Evolutionary conservation across 108 stramenopile genomes (phyloP), one percentile per base, ranked within the genome.

Genomic region (Discostella stelligeroides): DNA sequence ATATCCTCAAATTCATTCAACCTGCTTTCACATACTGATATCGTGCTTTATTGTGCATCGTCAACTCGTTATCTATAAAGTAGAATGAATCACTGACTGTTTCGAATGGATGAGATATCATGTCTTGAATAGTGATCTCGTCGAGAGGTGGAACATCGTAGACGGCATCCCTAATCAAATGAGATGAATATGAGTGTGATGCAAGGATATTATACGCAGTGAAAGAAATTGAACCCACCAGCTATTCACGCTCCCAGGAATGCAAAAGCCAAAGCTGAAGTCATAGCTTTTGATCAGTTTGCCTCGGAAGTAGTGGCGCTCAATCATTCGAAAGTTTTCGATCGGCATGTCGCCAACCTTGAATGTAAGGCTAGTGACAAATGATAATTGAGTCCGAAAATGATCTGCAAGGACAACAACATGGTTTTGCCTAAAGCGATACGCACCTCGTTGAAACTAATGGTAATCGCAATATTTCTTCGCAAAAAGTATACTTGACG

Each of bases 401-500:
- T 6, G 1, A n/a, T 27, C 6, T 5, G 34, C 34, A 6, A 34
- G 34, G 6, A 53, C 0, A 0, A 27, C 8, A 24, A n/a, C 1
- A 24, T 27, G 14, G 0, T 25, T 12, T 24, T 12, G 4, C 8
- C 25, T 15, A 9, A n/a, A 15, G 53, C 27, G 15, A 25, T 20
- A 18, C 57, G 24, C 37, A 58, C 57, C 57, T 69, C 20, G 80
- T 81, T 12, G 62, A 51, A 20, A 92, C 85, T 20, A 82, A 29
- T 3, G 88, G 88, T 24, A 88, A 67, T 28, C 86, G 76, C 25
- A 92, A 74, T 4, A 90, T 84, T 50, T 92, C 87, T 50, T 88
- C 91, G n/a, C 74, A 72, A 39, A 92, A 87, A 7, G 85, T 86
- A 66, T 92, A 92, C 73, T 88, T 87, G 72, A 92, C 90, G 15